Evolutionary conservation across 345 rosid species (phyloP).

Genomic region (Eucalyptus regnans): DNA sequence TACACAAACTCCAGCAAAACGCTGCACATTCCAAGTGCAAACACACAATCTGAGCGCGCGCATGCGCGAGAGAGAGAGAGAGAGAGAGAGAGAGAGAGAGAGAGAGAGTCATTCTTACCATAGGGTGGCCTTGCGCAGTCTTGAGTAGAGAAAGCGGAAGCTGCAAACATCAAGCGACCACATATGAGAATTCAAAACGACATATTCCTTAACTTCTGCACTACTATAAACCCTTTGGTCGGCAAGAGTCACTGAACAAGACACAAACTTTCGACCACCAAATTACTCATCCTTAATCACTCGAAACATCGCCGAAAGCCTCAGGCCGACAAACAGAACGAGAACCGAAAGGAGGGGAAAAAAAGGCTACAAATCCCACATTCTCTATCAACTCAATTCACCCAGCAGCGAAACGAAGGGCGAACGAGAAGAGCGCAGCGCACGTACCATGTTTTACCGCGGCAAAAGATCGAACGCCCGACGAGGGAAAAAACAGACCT

Average conservation of each 20-base stretch:
- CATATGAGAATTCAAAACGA: not conserved
- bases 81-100: not conserved
- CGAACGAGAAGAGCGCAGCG: not conserved
- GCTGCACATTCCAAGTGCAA: not conserved
- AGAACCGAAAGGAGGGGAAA: not conserved
- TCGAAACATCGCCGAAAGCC: not conserved
- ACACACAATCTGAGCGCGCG: not conserved
- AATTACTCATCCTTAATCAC: not conserved
- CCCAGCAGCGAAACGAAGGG: not conserved
- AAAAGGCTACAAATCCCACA: not conserved
- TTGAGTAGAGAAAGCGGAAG: constrained; percentile 75
- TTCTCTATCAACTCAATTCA: not conserved
- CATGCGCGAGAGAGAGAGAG: not conserved
- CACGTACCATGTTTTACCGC: not conserved
- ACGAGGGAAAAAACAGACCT: not conserved
- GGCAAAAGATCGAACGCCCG: not conserved
- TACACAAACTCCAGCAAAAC: not conserved
- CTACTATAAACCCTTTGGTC: not conserved
- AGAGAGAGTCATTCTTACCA: constrained; percentile 23
- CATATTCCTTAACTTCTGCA: not conserved
- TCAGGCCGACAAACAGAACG: not conserved
- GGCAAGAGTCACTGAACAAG: not conserved
- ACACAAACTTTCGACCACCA: not conserved
- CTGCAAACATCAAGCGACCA: constrained; percentile 12
- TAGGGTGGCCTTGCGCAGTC: constrained; percentile 85